These are phyloP conservation scores for Claviceps sp. DNA, from an alignment of 2,329 filamentous ascomycete species.

Conservation along the genomic window DNA sequence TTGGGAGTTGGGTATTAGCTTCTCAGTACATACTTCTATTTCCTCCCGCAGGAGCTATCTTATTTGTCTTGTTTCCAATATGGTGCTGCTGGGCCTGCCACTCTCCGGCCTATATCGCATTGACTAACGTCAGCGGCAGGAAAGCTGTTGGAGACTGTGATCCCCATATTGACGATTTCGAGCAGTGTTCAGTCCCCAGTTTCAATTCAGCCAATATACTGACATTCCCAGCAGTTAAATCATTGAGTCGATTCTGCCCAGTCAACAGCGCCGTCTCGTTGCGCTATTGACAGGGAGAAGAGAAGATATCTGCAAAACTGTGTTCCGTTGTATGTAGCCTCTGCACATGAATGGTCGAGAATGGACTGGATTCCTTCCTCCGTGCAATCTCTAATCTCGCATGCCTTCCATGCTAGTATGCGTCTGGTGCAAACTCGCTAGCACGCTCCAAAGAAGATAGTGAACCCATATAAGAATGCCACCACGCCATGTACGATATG, in stretches of 20 bases:
- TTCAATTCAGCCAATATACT: no score
- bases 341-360: not conserved
- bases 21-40: no score
- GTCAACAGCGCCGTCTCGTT: no score
- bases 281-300: not conserved
- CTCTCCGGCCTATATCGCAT: no score
- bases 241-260: no score
- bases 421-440: not conserved
- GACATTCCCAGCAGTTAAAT: no score
- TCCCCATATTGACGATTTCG: not conserved
- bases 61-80: not conserved
- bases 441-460: not conserved
- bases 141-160: not conserved
- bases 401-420: not conserved
- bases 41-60: no score
- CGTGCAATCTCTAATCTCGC: not conserved
- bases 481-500: conserved; percentile 3
- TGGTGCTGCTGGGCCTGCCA: not conserved
- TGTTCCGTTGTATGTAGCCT: not conserved
- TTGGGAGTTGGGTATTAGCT: no score
- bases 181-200: no score
- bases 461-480: conserved; percentile 4
- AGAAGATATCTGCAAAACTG: not conserved
- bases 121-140: not conserved
- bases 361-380: not conserved